Evolutionary conservation across 176 grass and related monocot genomes (phyloP).

Genomic region (Aegilops speltoides): DNA sequence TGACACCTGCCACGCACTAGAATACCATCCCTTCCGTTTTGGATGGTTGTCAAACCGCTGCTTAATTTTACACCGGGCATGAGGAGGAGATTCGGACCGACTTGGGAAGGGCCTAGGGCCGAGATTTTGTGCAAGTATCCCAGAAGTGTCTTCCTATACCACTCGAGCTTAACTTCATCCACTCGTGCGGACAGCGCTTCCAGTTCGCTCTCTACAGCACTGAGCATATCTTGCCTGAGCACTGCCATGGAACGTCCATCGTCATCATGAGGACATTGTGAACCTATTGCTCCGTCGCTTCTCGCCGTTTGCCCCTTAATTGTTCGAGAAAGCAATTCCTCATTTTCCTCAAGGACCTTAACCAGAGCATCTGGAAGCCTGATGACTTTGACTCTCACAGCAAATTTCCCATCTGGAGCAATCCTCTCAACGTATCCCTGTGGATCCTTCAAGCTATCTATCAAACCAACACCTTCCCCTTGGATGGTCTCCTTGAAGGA

Average conservation of each 20-base stretch:
- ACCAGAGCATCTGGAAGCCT: constrained; percentile 70
- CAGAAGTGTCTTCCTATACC: constrained; percentile 50
- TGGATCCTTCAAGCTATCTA: constrained; percentile 38
- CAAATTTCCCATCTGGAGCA: constrained; percentile 78
- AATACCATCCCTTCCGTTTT: constrained; percentile 1
- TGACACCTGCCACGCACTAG: not conserved
- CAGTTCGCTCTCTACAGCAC: constrained; percentile 71
- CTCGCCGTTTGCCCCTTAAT: constrained; percentile 69
- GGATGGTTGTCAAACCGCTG: not conserved
- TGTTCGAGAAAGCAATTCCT: constrained; percentile 59
- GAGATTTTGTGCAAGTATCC: constrained; percentile 66
- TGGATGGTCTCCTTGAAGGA: constrained; percentile 91
- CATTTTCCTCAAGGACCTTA: constrained; percentile 85
- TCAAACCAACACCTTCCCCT: constrained; percentile 52
- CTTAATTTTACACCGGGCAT: not conserved
- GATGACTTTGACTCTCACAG: constrained; percentile 68
- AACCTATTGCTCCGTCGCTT: constrained; percentile 35
- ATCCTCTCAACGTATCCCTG: constrained; percentile 62
- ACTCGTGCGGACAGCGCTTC: constrained; percentile 45
- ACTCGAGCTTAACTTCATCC: constrained; percentile 72
- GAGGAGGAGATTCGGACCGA: constrained; percentile 8
- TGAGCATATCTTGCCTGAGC: constrained; percentile 61
- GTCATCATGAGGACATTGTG: constrained; percentile 29
- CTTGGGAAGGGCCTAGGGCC: constrained; percentile 27
- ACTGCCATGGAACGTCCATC: constrained; percentile 41